phyloP scores from a whole-genome alignment of 176 grass and related monocot genomes.

The Areca catechu region DNA sequence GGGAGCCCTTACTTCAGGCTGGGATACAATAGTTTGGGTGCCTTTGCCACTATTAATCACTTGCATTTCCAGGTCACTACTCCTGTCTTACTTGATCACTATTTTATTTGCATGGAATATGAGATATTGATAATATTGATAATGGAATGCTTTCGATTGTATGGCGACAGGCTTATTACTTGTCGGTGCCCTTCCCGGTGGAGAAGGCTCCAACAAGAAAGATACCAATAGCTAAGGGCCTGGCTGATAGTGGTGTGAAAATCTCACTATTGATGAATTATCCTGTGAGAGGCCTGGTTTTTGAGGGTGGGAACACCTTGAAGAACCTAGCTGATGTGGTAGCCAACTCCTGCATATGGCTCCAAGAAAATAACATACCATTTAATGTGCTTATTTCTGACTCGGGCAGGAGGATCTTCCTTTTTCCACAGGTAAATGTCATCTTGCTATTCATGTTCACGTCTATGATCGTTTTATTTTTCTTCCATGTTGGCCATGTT shows the following conservation, averaged over 20 bases:
- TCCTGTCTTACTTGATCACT: not conserved
- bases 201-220: slow-evolving; percentile 71
- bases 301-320: slow-evolving; percentile 60
- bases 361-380: slow-evolving; percentile 88
- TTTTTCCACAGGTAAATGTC: slow-evolving; percentile 71
- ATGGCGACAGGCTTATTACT: slow-evolving; percentile 61
- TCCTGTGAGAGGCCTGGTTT: slow-evolving; percentile 85
- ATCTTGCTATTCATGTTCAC: not conserved
- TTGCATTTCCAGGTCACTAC: slow-evolving; percentile 82
- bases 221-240: slow-evolving; percentile 40
- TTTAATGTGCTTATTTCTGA: slow-evolving; percentile 92
- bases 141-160: slow-evolving; percentile 1
- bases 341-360: slow-evolving; percentile 72
- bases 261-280: slow-evolving; percentile 79
- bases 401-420: slow-evolving; percentile 54
- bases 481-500: not conserved
- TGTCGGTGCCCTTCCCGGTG: slow-evolving; percentile 76
- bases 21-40: slow-evolving; percentile 96
- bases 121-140: not conserved
- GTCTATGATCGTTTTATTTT: not conserved
- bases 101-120: no score
- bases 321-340: slow-evolving; percentile 56
- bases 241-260: slow-evolving; percentile 46
- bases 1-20: slow-evolving; percentile 66
- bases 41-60: slow-evolving; percentile 95